Evolutionary conservation across 495 filamentous ascomycete genomes (phyloP).

Genomic region (Aspergillus mulundensis): DNA sequence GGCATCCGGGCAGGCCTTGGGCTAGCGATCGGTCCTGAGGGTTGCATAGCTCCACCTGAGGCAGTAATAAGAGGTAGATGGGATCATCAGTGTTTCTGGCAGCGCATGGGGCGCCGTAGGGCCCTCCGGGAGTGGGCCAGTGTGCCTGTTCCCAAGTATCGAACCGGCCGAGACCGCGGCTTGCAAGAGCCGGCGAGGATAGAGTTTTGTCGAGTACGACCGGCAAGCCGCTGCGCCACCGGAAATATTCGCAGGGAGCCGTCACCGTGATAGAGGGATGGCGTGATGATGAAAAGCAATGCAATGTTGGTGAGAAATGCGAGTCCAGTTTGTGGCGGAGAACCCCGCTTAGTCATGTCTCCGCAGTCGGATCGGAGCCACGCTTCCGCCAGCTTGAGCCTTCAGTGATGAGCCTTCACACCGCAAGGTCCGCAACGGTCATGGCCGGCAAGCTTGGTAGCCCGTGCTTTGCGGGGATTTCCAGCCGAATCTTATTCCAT

Average conservation of each 20-base stretch:
- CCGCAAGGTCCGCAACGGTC: too few species aligned
- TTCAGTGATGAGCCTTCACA: too few species aligned
- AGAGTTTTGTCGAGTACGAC: background rate
- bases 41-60: conserved; percentile 17
- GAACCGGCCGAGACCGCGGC: background rate
- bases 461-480: too few species aligned
- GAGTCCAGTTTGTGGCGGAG: conserved; percentile 1
- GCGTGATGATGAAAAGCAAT: background rate
- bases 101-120: conserved; percentile 7
- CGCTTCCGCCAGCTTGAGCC: background rate
- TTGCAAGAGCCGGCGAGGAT: background rate
- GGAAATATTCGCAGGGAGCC: background rate
- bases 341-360: conserved; percentile 4
- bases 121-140: background rate
- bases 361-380: background rate
- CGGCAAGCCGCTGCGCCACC: background rate
- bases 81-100: conserved; percentile 13
- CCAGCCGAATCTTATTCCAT: too few species aligned
- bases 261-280: background rate
- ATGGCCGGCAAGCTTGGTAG: background rate
- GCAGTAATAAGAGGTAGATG: background rate
- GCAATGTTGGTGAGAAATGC: background rate
- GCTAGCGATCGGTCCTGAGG: conserved; percentile 2
- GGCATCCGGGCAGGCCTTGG: conserved; percentile 4
- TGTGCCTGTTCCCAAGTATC: background rate